Conservation (phyloP, 176 grass and related monocot species). For the Avena sativa region DNA sequence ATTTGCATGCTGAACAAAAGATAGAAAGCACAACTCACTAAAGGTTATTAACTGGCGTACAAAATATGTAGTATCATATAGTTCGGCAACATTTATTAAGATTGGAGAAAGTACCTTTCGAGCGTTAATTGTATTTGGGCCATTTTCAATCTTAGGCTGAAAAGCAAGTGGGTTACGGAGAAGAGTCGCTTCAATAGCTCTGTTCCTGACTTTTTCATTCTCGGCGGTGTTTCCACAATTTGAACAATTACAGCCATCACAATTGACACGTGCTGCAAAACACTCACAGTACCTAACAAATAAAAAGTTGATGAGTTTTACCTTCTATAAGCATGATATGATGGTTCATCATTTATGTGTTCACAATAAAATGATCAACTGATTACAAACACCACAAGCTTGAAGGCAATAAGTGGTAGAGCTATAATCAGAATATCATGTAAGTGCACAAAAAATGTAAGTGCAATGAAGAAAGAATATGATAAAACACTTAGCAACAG, state of each 20-base stretch:
- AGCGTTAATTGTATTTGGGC: conserved; percentile 43
- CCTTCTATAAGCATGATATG: conserved; percentile 18
- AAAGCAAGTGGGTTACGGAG: conserved; percentile 73
- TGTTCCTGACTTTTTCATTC: conserved; percentile 59
- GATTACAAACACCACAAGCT: conserved; percentile 6
- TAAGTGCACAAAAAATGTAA: conserved; percentile 21
- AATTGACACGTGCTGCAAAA: conserved; percentile 69
- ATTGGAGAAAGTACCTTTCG: conserved; percentile 51
- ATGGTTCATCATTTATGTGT: conserved; percentile 11
- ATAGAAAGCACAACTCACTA: not conserved
- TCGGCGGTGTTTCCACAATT: conserved; percentile 64
- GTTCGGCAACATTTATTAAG: conserved; percentile 19
- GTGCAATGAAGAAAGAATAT: conserved; percentile 5
- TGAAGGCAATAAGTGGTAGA: not conserved
- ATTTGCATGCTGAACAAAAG: conserved; percentile 19
- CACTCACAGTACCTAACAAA: conserved; percentile 79
- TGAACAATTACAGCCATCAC: conserved; percentile 74
- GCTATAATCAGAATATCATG: conserved; percentile 13
- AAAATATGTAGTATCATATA: conserved; percentile 25
- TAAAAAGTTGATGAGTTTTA: conserved; percentile 31
- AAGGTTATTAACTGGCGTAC: conserved; percentile 4
- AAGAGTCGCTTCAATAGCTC: conserved; percentile 58
- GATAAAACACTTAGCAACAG: conserved; percentile 14
- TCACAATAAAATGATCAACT: conserved; percentile 33
- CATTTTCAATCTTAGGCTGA: conserved; percentile 77